phyloP scores from a whole-genome alignment of 2,329 filamentous ascomycete species.

The Sporothrix protearum region DNA sequence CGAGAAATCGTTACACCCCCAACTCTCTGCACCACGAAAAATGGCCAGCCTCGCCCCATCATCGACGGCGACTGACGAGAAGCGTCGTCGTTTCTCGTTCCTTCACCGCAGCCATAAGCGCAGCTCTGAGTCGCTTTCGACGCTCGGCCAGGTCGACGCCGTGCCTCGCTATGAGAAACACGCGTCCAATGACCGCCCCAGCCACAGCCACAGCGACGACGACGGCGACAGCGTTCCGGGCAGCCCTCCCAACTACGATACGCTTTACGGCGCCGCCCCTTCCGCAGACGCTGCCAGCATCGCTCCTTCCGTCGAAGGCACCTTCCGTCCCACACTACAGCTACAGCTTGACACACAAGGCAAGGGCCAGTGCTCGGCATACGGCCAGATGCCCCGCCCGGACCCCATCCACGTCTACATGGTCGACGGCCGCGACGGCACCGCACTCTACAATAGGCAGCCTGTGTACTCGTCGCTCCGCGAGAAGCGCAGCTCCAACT shows the following conservation, averaged over 20 bases:
- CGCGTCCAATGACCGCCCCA: no score
- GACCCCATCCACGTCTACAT: slow-evolving; percentile 44
- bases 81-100: slow-evolving; percentile 5
- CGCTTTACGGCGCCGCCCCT: slow-evolving; percentile 23
- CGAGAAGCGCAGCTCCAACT: slow-evolving; percentile 45
- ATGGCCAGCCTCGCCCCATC: slow-evolving; percentile 7
- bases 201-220: background rate
- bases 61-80: background rate
- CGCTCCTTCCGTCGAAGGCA: slow-evolving; percentile 28
- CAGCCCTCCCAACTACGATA: slow-evolving; percentile 27
- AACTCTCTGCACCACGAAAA: background rate
- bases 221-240: background rate
- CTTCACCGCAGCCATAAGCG: background rate
- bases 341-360: slow-evolving; percentile 51
- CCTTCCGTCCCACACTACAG: slow-evolving; percentile 33
- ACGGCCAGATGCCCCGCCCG: slow-evolving; percentile 36
- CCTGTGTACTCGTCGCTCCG: slow-evolving; percentile 50
- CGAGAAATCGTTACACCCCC: background rate
- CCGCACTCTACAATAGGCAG: background rate
- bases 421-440: slow-evolving; percentile 34
- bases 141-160: background rate
- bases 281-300: slow-evolving; percentile 23
- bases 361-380: slow-evolving; percentile 43
- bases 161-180: background rate
- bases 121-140: background rate